These are phyloP conservation scores for Candolleomyces efflorescens DNA, from an alignment of 768 basidiomycete genomes.

Conservation along the genomic window DNA sequence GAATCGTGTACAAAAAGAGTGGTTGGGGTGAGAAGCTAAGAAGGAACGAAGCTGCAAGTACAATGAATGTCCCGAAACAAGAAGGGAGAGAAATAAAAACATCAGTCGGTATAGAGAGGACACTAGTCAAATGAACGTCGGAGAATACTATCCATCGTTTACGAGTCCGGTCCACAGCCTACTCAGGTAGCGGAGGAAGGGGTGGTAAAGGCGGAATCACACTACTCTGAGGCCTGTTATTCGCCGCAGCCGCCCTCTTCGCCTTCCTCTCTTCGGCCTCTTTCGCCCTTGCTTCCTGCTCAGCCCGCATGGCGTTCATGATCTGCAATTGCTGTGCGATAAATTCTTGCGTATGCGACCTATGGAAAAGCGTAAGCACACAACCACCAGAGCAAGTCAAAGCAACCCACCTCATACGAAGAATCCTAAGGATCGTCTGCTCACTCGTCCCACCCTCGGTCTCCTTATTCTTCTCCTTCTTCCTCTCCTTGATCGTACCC, in stretches of 20 bases:
- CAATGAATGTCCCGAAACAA: background rate
- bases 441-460: slow-evolving; percentile 65
- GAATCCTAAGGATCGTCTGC: slow-evolving; percentile 90
- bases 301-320: slow-evolving; percentile 75
- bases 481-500: slow-evolving; percentile 92
- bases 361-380: slow-evolving; percentile 31
- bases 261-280: slow-evolving; percentile 56
- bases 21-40: background rate
- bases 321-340: slow-evolving; percentile 85
- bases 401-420: slow-evolving; percentile 79
- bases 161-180: background rate
- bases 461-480: slow-evolving; percentile 86
- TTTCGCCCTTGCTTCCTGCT: slow-evolving; percentile 71
- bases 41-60: background rate
- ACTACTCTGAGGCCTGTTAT: slow-evolving; percentile 24
- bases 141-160: background rate
- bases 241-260: slow-evolving; percentile 37
- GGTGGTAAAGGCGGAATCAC: slow-evolving; percentile 36
- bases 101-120: background rate
- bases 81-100: background rate
- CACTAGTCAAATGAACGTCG: background rate
- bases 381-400: no score
- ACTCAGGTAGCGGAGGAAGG: slow-evolving; percentile 21
- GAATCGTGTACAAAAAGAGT: background rate
- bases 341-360: slow-evolving; percentile 80